Base-by-base conservation (phyloP, 1,284 basidiomycete genomes). In the Boletellus dicymbophilus region DNA sequence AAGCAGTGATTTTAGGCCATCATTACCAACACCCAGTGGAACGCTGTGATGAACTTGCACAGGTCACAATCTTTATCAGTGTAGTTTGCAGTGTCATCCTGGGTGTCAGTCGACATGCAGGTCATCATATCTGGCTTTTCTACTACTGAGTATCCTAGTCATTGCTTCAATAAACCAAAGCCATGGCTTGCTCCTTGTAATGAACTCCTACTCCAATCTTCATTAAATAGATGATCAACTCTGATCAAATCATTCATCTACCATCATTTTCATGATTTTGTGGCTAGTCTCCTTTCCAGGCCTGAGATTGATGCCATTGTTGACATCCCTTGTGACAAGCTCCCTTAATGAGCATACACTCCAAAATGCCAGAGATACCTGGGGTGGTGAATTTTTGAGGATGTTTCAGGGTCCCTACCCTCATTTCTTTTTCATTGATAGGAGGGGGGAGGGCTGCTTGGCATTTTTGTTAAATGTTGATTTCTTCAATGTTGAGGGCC, bases 201-300 rank as follows among this genome's bases (percentile, higher is more conserved):
- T 23, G 5, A 47, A 21, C 45, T 37, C 12, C 25, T 51, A 6
- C 37, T 51, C 1, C 12, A 22, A 23, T 22, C 23, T 12, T 39
- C 37, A 26, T 39, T 3, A 15, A 34, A 27, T 27, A 10, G 31
- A 28, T 18, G 9, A 16, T 18, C 6, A 34, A 3, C 18, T n/a
- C 44, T 45, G 7, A 47, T 53, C 27, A 53, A 51, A 25, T 30
- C 45, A 20, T 53, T 44, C 2, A 27, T 41, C 7, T 30, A 41
- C 16, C 50, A 53, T 18, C 37, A 51, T 30, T 53, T 53, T 16
- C 22, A 15, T 34, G 39, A 46, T 10, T 46, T 30, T 6, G 6
- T 46, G 36, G 39, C 48, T 0, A 7, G 42, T 16, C 3, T 47
- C 3, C 39, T 52, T 11, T 30, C 48, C 4, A 46, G 48, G n/a